Evolutionary conservation across 305 asterid genomes (phyloP).

Genomic region (Striga hermonthica): DNA sequence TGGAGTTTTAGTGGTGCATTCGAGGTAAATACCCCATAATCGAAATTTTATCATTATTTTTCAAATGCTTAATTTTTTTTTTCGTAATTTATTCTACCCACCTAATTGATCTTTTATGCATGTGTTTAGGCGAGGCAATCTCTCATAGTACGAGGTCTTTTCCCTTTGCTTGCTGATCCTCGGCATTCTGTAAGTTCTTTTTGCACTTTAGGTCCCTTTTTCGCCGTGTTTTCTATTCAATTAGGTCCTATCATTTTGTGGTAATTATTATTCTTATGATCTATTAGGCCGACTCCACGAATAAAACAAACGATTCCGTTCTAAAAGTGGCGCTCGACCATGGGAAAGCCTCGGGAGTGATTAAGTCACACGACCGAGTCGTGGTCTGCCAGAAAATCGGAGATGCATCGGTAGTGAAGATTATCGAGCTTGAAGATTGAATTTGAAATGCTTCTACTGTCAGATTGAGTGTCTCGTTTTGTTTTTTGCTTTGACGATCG

Average conservation of each 20-base stretch:
- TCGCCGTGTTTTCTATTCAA: not conserved
- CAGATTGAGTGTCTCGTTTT: slow-evolving; percentile 1
- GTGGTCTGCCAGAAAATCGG: slow-evolving; percentile 94
- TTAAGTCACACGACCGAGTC: slow-evolving; percentile 83
- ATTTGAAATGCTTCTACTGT: not conserved
- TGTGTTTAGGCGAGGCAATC: slow-evolving; percentile 87
- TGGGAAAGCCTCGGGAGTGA: slow-evolving; percentile 74
- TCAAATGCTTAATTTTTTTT: not conserved
- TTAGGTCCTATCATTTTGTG: not conserved
- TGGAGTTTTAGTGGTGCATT: slow-evolving; percentile 96
- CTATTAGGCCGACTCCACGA: slow-evolving; percentile 74
- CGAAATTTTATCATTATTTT: slow-evolving; percentile 4
- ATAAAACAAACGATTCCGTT: slow-evolving; percentile 69
- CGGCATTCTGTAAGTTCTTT: slow-evolving; percentile 71
- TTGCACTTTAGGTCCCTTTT: not conserved
- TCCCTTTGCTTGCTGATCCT: slow-evolving; percentile 97
- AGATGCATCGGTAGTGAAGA: slow-evolving; percentile 92
- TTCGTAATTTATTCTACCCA: not conserved
- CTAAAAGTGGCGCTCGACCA: slow-evolving; percentile 86
- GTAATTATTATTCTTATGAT: not conserved
- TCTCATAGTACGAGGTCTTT: slow-evolving; percentile 85
- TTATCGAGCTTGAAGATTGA: slow-evolving; percentile 82
- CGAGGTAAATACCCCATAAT: slow-evolving; percentile 48
- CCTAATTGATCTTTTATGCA: slow-evolving; percentile 30
- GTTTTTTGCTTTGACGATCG: slow-evolving; percentile 6